Evolutionary conservation across 2,329 filamentous ascomycete genomes (phyloP).

Genomic region (Tolypocladium ovalisporum): DNA sequence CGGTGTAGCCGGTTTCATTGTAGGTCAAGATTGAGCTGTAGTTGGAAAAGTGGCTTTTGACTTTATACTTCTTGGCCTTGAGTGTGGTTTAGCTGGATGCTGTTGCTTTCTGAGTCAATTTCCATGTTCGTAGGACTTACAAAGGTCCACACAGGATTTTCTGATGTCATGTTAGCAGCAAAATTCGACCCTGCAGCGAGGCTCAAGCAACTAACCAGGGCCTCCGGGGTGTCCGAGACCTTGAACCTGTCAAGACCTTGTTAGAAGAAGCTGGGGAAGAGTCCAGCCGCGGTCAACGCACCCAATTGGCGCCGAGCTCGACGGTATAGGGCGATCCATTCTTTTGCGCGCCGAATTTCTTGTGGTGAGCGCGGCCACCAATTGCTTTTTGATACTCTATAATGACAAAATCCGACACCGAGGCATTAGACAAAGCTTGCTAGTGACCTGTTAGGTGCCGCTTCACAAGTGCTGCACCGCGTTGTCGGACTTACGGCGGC

Average conservation of each 20-base stretch:
- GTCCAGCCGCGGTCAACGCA: conserved; percentile 7
- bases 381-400: conserved; percentile 52
- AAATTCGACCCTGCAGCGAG: too few relatives aligned
- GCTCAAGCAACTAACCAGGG: conserved; percentile 7
- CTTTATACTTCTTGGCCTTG: conserved; percentile 42
- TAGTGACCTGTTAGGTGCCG: background rate
- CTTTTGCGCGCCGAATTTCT: conserved; percentile 38
- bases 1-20: conserved; percentile 40
- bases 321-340: conserved; percentile 45
- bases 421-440: conserved; percentile 50
- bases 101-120: background rate
- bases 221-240: conserved; percentile 12
- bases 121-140: conserved; percentile 1
- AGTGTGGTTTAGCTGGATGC: background rate
- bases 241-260: conserved; percentile 13
- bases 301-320: conserved; percentile 60
- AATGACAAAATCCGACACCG: conserved; percentile 52
- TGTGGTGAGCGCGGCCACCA: conserved; percentile 50
- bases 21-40: conserved; percentile 49
- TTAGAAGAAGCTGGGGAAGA: conserved; percentile 9
- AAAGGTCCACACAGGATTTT: conserved; percentile 54
- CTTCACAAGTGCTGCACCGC: too few relatives aligned
- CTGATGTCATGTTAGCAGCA: conserved; percentile 11
- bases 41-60: conserved; percentile 47
- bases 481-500: conserved; percentile 29